phyloP scores from a whole-genome alignment of 73 alveolate genomes.

The Blepharisma japonicum region DNA sequence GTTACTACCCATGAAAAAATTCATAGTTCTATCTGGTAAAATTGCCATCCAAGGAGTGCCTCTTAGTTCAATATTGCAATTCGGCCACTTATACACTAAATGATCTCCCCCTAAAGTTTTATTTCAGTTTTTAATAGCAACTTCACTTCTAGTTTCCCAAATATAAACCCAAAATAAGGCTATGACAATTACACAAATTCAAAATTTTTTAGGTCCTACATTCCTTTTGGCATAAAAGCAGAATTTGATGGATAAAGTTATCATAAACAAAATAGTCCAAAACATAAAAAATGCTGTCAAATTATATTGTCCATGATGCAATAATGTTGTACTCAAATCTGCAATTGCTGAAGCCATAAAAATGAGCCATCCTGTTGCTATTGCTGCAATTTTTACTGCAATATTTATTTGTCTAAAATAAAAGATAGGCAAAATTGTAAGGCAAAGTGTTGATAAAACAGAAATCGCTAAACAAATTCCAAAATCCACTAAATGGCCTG shows the following conservation, averaged over 20 bases:
- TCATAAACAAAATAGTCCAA: neutral
- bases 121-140: neutral
- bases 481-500: neutral
- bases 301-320: neutral
- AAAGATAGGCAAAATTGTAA: neutral
- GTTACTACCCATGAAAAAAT: neutral
- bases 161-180: neutral
- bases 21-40: neutral
- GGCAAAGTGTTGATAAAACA: neutral
- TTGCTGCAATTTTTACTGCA: neutral
- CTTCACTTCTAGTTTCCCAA: neutral
- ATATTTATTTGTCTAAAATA: neutral
- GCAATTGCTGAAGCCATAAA: neutral
- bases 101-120: neutral
- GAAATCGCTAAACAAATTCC: neutral
- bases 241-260: neutral
- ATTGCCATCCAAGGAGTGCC: constrained; percentile 5
- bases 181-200: neutral
- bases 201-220: neutral
- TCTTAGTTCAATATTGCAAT: neutral
- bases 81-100: neutral
- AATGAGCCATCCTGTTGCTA: neutral
- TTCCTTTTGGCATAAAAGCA: neutral
- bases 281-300: neutral
- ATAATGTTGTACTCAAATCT: neutral